These are phyloP conservation scores for Erythrobasidium hasegawianum DNA, from an alignment of 1,284 basidiomycete species.

Conservation along the genomic window DNA sequence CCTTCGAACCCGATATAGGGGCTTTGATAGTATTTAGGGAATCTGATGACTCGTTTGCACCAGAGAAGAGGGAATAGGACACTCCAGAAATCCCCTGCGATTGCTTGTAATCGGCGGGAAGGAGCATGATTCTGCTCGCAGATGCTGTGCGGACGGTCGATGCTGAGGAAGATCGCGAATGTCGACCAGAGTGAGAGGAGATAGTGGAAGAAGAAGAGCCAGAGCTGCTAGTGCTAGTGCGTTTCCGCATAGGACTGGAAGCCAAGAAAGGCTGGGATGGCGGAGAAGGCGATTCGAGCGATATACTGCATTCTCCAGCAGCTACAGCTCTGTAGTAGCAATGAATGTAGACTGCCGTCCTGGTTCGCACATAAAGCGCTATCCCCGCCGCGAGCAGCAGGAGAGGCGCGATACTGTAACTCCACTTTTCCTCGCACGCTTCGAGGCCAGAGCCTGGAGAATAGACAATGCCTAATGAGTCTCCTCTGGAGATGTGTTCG, in stretches of 20 bases:
- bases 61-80: constrained; percentile 15
- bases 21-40: constrained; percentile 24
- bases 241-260: neutral
- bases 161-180: constrained; percentile 26
- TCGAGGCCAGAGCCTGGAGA: constrained; percentile 29
- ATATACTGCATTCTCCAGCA: constrained; percentile 14
- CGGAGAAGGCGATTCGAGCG: constrained; percentile 5
- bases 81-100: neutral
- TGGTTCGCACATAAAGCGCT: constrained; percentile 13
- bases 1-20: neutral
- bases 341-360: constrained; percentile 14
- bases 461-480: constrained; percentile 24
- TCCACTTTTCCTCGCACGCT: constrained; percentile 29
- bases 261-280: neutral
- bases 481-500: constrained; percentile 29
- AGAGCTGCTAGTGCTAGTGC: neutral
- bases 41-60: constrained; percentile 15
- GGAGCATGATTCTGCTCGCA: constrained; percentile 32
- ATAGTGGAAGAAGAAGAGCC: neutral
- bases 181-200: constrained; percentile 1
- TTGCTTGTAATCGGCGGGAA: constrained; percentile 11
- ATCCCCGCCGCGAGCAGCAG: constrained; percentile 19
- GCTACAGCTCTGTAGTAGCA: constrained; percentile 15
- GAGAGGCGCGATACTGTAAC: constrained; percentile 20
- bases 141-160: constrained; percentile 25